Evolutionary conservation across 1,139 yeast species (phyloP).

Genomic region (Blastobotrys ciferrii): DNA sequence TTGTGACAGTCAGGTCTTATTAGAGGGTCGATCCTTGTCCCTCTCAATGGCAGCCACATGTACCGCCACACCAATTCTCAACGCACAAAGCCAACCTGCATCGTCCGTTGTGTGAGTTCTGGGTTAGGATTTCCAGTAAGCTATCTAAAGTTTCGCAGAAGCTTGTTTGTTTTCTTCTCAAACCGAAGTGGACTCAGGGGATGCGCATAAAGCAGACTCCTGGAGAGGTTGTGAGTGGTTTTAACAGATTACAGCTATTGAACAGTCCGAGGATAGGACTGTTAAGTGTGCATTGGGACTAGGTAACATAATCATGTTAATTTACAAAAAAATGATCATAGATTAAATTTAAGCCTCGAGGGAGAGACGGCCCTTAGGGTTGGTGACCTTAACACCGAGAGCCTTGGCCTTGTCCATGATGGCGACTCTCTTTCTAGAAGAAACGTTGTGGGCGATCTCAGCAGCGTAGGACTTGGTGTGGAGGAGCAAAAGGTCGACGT

Average conservation of each 20-base stretch:
- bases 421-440: constrained; percentile 97
- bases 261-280: background rate
- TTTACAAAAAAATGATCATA: constrained; percentile 28
- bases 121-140: too few species aligned
- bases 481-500: constrained; percentile 91
- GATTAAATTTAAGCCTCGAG: constrained; percentile 75
- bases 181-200: too few species aligned
- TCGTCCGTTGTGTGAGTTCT: too few species aligned
- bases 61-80: too few species aligned
- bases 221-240: background rate
- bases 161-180: too few species aligned
- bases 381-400: constrained; percentile 98
- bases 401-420: constrained; percentile 97
- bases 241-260: background rate
- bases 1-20: too few species aligned
- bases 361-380: constrained; percentile 98
- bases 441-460: constrained; percentile 98
- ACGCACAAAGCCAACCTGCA: too few species aligned
- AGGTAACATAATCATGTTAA: constrained; percentile 11
- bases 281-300: too few species aligned
- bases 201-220: background rate
- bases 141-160: too few species aligned
- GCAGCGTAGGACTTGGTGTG: constrained; percentile 99
- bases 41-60: too few species aligned
- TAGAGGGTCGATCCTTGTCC: too few species aligned